phyloP scores from a whole-genome alignment of 257 asterid species.

The Cinchona pubescens region DNA sequence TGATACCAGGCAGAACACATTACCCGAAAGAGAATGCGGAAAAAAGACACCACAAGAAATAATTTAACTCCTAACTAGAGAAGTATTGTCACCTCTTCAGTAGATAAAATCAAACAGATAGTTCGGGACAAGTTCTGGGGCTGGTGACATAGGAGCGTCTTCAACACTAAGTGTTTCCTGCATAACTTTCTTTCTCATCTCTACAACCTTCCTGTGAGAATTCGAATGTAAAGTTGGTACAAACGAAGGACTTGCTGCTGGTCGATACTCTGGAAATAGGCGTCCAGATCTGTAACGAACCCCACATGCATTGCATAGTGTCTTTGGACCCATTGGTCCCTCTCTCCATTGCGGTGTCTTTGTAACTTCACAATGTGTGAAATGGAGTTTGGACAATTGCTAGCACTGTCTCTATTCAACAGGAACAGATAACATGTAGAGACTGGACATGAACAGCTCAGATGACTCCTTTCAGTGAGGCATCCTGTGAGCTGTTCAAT shows the following conservation, averaged over 20 bases:
- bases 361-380: slow-evolving; percentile 69
- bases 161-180: slow-evolving; percentile 14
- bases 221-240: slow-evolving; percentile 62
- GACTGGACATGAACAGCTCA: no score
- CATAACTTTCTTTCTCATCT: slow-evolving; percentile 26
- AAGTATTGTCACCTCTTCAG: slow-evolving; percentile 31
- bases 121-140: slow-evolving; percentile 42
- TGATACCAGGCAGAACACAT: not conserved
- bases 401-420: no score
- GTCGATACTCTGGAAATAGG: slow-evolving; percentile 74
- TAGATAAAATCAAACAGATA: slow-evolving; percentile 40
- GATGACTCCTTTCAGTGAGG: slow-evolving; percentile 12
- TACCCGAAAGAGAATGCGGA: slow-evolving; percentile 3
- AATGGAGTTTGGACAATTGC: no score
- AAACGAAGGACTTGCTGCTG: slow-evolving; percentile 83
- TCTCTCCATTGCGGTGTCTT: slow-evolving; percentile 94
- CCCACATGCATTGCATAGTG: slow-evolving; percentile 92
- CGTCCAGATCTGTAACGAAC: slow-evolving; percentile 84
- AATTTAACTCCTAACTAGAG: slow-evolving; percentile 28
- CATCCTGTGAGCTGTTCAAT: not conserved
- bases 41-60: not conserved
- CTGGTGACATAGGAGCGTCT: slow-evolving; percentile 37
- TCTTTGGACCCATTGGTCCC: slow-evolving; percentile 83
- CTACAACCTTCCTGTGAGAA: slow-evolving; percentile 25
- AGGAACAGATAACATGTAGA: no score